Evolutionary conservation across 257 asterid genomes (phyloP).

Genomic region (Fraxinus pennsylvanica): DNA sequence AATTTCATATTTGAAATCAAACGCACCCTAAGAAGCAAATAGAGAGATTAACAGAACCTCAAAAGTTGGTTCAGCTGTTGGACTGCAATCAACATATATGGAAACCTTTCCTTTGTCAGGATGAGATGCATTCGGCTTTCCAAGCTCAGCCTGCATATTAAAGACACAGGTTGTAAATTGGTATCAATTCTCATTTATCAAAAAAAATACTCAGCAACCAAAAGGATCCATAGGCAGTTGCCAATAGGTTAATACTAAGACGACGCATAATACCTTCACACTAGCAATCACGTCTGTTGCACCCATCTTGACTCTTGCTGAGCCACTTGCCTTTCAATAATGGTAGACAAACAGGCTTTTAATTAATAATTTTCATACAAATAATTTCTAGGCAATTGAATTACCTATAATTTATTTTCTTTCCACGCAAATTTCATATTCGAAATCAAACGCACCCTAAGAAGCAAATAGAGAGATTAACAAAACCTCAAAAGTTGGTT

Average conservation of each 20-base stretch:
- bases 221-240: neutral
- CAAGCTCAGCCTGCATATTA: slow-evolving; percentile 81
- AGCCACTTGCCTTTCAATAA: slow-evolving; percentile 89
- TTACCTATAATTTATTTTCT: too few relatives aligned
- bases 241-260: slow-evolving; percentile 10
- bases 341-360: slow-evolving; percentile 17
- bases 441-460: too few relatives aligned
- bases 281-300: slow-evolving; percentile 91
- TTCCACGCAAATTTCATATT: too few relatives aligned
- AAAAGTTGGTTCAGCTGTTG: slow-evolving; percentile 88
- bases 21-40: neutral
- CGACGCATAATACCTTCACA: slow-evolving; percentile 62
- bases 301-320: slow-evolving; percentile 87
- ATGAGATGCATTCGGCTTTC: slow-evolving; percentile 65
- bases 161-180: slow-evolving; percentile 1
- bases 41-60: slow-evolving; percentile 51
- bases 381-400: too few relatives aligned
- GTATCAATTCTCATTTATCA: neutral
- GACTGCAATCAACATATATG: slow-evolving; percentile 85
- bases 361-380: too few relatives aligned
- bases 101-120: slow-evolving; percentile 86
- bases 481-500: slow-evolving; percentile 85
- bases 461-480: slow-evolving; percentile 14
- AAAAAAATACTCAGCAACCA: slow-evolving; percentile 5
- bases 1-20: too few relatives aligned